Evolutionary conservation across 768 basidiomycete genomes (phyloP), one percentile per base, ranked within the genome.

Genomic region (Trametes sanguinea): DNA sequence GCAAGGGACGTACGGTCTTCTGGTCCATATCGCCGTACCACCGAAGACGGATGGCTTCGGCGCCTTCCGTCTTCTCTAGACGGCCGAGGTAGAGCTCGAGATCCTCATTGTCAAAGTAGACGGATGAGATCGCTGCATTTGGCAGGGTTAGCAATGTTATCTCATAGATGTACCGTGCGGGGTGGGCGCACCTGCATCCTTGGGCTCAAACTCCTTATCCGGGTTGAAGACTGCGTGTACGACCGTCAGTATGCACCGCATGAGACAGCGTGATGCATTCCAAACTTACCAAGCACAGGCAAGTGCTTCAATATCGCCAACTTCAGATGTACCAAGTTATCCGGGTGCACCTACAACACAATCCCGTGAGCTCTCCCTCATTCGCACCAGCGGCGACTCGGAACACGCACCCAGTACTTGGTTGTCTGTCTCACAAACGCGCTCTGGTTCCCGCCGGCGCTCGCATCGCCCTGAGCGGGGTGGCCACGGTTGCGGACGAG

Each of bases 381-480:
- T 22, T 1, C 22, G 22, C 22, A 1, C 1, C 22, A 1, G 22
- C 22, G 1, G 22, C 22, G 22, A 22, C 22, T 1, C 22, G 1
- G 35, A 37, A 11, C 1, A 61, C 67, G 32, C 33, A 92, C 96
- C 97, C 97, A 99, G 71, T 99, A 99, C 73, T 99, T 99, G 10
- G 97, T 98, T 35, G 97, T 99, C 75, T 97, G 95, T 42, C 97
- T 78, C 16, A 98, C 92, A 70, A 99, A 99, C 2, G 96, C 97
- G 67, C 92, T 97, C 78, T 99, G 97, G 66, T 76, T 90, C 1
- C 96, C 95, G 30, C 97, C 97, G 0, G 97, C 97, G 67, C 88
- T 89, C 1, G 95, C 85, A 71, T 99, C 97, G 27, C 97, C 97
- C 60, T 90, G 85, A 1, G 94, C 89, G 9, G 97, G 97, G 71